A percentile compares a stretch with the other conserved stretches of the same genome.
phyloP scores from a whole-genome alignment of 371 early-diverging fungal genomes.

The Mortierella sp. region DNA sequence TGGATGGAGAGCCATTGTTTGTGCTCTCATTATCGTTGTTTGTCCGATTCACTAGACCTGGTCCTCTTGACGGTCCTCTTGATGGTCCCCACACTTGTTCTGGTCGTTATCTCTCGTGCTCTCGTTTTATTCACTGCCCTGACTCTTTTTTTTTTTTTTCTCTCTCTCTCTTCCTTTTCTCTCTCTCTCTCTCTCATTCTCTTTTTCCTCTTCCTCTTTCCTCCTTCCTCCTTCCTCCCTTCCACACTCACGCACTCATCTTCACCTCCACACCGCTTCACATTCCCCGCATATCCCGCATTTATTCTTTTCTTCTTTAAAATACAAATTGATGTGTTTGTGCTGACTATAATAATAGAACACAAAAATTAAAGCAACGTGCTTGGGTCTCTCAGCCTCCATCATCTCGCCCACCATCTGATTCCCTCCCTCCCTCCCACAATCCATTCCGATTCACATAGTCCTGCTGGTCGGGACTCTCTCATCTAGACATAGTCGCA shows the following conservation, averaged over 20 bases:
- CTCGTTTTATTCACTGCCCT: neutral
- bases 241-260: neutral
- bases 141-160: conserved; percentile 5
- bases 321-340: neutral
- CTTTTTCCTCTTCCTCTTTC: neutral
- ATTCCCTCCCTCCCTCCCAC: neutral
- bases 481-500: neutral
- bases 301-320: conserved; percentile 1
- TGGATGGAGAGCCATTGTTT: neutral
- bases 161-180: conserved; percentile 9
- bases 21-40: neutral
- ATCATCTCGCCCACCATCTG: neutral
- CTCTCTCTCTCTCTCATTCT: conserved; percentile 1
- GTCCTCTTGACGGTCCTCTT: neutral
- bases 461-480: conserved; percentile 28
- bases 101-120: neutral
- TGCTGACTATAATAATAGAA: neutral
- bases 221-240: neutral
- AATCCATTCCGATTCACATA: conserved; percentile 4
- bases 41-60: neutral
- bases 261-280: too few species aligned
- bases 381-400: conserved; percentile 1
- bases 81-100: neutral
- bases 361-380: conserved; percentile 2
- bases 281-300: neutral